phyloP scores from a whole-genome alignment of 306 rosid genomes.

The Dryas alaskensis region DNA sequence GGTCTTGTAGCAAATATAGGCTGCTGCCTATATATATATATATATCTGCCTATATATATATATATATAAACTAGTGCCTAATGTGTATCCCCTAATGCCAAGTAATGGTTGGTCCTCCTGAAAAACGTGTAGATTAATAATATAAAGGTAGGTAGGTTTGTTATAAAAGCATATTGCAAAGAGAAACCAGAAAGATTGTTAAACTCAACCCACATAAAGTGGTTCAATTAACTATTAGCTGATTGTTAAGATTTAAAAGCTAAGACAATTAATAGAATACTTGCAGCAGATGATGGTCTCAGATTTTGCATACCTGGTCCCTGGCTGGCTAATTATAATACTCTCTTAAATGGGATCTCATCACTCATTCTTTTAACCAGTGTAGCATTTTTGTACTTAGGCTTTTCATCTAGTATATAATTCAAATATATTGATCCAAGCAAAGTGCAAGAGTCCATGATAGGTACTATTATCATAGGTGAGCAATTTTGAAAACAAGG shows the following conservation, averaged over 20 bases:
- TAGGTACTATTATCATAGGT: too few relatives aligned
- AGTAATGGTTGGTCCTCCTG: background rate
- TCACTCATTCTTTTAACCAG: too few relatives aligned
- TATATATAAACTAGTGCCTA: background rate
- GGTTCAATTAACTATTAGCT: background rate
- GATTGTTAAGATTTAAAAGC: background rate
- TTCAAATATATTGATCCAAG: too few relatives aligned
- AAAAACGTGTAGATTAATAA: background rate
- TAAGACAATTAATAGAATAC: too few relatives aligned
- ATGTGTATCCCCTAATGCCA: background rate
- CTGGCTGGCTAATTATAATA: background rate
- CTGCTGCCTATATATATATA: background rate
- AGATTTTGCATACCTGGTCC: background rate
- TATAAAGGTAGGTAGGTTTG: background rate
- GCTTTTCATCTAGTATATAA: too few relatives aligned
- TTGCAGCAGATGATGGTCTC: too few relatives aligned
- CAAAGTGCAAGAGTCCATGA: too few relatives aligned
- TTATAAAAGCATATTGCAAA: background rate
- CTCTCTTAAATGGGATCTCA: too few relatives aligned
- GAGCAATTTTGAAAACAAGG: too few relatives aligned
- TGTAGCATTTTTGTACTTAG: too few relatives aligned
- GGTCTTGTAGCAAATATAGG: slow-evolving; percentile 4
- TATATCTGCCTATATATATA: too few relatives aligned
- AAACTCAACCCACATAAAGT: background rate
- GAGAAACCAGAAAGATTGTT: background rate